Conservation (phyloP, 2,329 filamentous ascomycete genomes). For the Colletotrichum sidae region DNA sequence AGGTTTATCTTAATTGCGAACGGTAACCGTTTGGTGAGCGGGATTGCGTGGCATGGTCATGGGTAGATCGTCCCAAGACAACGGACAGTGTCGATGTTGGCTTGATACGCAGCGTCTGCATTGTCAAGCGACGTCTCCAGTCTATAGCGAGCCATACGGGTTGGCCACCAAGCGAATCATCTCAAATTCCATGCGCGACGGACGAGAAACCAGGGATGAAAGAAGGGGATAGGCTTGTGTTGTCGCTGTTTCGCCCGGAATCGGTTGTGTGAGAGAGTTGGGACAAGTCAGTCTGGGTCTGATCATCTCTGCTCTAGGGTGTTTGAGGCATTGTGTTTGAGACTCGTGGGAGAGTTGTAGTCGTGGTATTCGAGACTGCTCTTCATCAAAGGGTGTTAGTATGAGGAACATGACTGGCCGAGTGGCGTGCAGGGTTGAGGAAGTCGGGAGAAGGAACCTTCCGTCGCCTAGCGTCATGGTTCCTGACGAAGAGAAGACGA, state of each 20-base stretch:
- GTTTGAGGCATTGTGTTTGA: conserved; percentile 1
- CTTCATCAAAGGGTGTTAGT: not conserved
- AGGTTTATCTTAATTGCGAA: conserved; percentile 31
- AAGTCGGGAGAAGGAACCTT: conserved; percentile 8
- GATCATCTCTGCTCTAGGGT: conserved; percentile 13
- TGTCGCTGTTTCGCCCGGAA: conserved; percentile 35
- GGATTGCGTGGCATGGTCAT: conserved; percentile 12
- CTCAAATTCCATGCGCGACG: conserved; percentile 16
- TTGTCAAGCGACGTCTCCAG: conserved; percentile 7
- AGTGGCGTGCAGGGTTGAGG: conserved; percentile 1
- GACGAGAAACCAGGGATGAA: conserved; percentile 14
- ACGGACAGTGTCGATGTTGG: conserved; percentile 6
- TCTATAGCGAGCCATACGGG: conserved; percentile 23
- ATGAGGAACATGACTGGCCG: not conserved
- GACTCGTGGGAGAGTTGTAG: not conserved
- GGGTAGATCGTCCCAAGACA: conserved; percentile 18
- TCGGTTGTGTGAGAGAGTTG: conserved; percentile 36
- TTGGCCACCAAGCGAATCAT: conserved; percentile 25
- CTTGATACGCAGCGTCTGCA: not conserved
- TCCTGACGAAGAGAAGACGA: not conserved
- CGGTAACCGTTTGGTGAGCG: not conserved
- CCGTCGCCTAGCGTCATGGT: conserved; percentile 8
- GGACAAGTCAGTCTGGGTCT: conserved; percentile 36
- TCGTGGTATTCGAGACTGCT: no score
- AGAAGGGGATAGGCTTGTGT: conserved; percentile 29